Percentiles rank a stretch among this genome's conserved stretches.
Evolutionary conservation across 257 asterid species (phyloP).

Genomic region (Plectranthus barbatus): DNA sequence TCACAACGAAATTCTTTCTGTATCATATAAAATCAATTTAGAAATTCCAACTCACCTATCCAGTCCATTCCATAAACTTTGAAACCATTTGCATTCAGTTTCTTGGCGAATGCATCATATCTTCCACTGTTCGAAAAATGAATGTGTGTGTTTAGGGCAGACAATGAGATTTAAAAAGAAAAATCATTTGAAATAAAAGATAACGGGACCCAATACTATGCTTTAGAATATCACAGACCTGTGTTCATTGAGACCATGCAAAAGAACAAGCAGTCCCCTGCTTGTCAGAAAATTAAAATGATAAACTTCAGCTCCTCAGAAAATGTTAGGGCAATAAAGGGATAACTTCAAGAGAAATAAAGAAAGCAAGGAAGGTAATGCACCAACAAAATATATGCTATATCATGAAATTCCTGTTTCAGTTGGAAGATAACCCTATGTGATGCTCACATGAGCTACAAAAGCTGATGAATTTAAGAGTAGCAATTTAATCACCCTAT

Average conservation of each 20-base stretch:
- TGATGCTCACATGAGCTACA: neutral
- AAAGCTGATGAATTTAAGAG: neutral
- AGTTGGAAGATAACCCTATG: neutral
- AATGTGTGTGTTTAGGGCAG: neutral
- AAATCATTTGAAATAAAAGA: neutral
- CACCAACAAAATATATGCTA: neutral
- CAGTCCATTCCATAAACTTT: constrained; percentile 95
- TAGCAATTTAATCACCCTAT: neutral
- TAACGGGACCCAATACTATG: neutral
- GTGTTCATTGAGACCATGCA: constrained; percentile 96
- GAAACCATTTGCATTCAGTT: constrained; percentile 75
- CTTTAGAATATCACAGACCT: constrained; percentile 34
- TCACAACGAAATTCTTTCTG: neutral
- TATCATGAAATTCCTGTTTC: neutral
- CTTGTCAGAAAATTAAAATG: constrained; percentile 10
- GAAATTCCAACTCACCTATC: constrained; percentile 66
- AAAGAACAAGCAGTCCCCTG: constrained; percentile 77
- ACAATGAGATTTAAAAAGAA: neutral
- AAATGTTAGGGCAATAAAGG: neutral
- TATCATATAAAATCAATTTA: neutral
- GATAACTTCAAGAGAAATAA: neutral
- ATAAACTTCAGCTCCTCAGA: neutral
- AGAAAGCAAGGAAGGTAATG: neutral
- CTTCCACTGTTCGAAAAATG: constrained; percentile 53
- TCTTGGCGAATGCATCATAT: constrained; percentile 70